Base-by-base conservation (phyloP, 495 filamentous ascomycete species). In the Friedmanniomyces endolithicus region DNA sequence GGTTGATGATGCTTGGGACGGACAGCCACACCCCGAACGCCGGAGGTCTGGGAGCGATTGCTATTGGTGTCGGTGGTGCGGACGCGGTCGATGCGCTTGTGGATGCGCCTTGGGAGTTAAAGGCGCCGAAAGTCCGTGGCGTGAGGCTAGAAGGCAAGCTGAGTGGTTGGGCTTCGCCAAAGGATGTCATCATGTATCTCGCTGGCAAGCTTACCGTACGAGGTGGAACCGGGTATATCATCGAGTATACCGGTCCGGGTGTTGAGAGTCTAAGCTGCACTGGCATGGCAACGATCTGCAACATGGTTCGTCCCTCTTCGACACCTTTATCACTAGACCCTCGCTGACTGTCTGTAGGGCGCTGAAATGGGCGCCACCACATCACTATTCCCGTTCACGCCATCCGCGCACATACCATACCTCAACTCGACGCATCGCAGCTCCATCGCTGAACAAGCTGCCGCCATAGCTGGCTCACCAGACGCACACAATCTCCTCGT, bases 1-100 rank as follows among this genome's bases (percentile, higher is more conserved):
- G 92, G 44, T 67, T 96, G 64, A 96, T 98, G 92, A 95, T 97
- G 90, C 78, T 98, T n/a, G 92, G 92, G 54, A 98, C 92, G 34
- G 92, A 98, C 69, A 95, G 90, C 65, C 92, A 97, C 72, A 96
- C 92, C 25, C 92, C 92, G 20, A 97, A 98, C 68, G 92, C 83
- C 14, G 92, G 92, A 67, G 92, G 92, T 56, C 70, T 98, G 34
- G 88, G 85, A 56, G 87, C 88, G 1, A 94, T 96, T 66, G 94
- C 92, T 2, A 98, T 98, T 64, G 92, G 92, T 71, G 92, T 98
- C 31, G 92, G 92, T 60, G 92, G 92, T 66, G 92, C 92, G 29
- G 92, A 98, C 75, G 92, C 92, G 0, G 92, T 97, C 17, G 92
- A 98, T 73, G 92, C 89, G 16, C 80, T 98, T 47, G 92, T 95